phyloP scores from a whole-genome alignment of 1,284 basidiomycete species.

The Ganoderma resinaceum region DNA sequence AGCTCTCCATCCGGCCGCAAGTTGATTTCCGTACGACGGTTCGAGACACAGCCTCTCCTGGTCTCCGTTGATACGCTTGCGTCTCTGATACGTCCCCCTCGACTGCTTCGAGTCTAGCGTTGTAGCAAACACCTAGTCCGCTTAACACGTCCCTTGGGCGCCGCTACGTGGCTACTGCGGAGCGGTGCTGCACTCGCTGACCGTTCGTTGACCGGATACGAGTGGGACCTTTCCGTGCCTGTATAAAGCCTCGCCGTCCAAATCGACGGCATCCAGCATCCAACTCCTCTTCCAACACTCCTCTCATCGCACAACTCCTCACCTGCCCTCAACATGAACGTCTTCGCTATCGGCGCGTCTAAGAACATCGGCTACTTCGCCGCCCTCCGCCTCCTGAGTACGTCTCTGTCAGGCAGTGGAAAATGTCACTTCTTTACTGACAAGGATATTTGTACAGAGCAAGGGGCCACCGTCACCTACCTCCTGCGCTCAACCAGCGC shows the following conservation, averaged over 20 bases:
- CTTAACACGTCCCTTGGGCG: background rate
- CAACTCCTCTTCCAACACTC: background rate
- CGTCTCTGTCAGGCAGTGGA: slow-evolving; percentile 16
- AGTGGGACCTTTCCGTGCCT: background rate
- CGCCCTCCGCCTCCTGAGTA: slow-evolving; percentile 57
- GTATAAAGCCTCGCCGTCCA: background rate
- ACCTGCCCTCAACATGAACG: slow-evolving; percentile 40
- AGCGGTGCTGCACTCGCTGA: background rate
- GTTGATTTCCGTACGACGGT: background rate
- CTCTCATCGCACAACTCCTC: background rate
- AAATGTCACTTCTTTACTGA: background rate
- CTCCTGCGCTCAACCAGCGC: slow-evolving; percentile 51
- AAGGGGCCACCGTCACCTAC: slow-evolving; percentile 58
- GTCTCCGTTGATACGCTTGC: no score
- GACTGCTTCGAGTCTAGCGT: background rate
- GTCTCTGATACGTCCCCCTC: background rate
- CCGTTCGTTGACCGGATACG: background rate
- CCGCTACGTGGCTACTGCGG: background rate
- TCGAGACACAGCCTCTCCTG: no score
- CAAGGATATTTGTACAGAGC: slow-evolving; percentile 34
- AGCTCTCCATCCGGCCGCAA: background rate
- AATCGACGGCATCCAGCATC: background rate
- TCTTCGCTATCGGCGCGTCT: slow-evolving; percentile 64
- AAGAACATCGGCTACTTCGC: slow-evolving; percentile 69
- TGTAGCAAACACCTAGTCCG: background rate